Evolutionary conservation across 1,139 yeast genomes (phyloP).

Genomic region (Lodderomyces jiufengensis): DNA sequence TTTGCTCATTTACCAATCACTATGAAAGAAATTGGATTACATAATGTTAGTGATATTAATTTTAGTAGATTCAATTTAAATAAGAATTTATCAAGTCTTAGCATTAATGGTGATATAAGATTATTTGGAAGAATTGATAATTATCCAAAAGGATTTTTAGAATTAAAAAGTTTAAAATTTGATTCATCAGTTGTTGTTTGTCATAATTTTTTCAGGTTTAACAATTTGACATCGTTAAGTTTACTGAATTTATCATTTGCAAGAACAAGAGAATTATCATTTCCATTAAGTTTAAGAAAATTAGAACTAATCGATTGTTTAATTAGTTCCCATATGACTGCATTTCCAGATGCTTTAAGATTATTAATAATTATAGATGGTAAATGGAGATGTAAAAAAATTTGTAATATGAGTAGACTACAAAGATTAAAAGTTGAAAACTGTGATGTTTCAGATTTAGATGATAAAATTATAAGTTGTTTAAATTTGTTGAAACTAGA

Average conservation of each 20-base stretch:
- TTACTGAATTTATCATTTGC: constrained; percentile 11
- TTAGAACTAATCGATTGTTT: constrained; percentile 13
- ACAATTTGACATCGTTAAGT: constrained; percentile 8
- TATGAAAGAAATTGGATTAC: constrained; percentile 10
- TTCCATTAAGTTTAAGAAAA: constrained; percentile 9
- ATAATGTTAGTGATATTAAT: constrained; percentile 9
- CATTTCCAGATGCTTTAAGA: constrained; percentile 13
- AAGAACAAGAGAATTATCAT: constrained; percentile 10
- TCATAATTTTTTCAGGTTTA: constrained; percentile 11
- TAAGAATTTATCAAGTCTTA: constrained; percentile 9
- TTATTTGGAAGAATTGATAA: constrained; percentile 7
- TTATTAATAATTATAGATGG: constrained; percentile 10
- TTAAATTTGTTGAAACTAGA: constrained; percentile 10
- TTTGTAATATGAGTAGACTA: constrained; percentile 10
- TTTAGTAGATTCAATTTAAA: constrained; percentile 13
- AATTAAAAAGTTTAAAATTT: constrained; percentile 11
- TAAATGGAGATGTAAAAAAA: constrained; percentile 12
- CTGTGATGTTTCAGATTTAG: constrained; percentile 13
- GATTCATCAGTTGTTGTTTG: constrained; percentile 10
- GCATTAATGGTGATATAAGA: constrained; percentile 10
- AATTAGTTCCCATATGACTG: constrained; percentile 11
- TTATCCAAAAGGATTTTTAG: constrained; percentile 11
- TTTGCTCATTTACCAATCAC: constrained; percentile 12
- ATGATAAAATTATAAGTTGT: constrained; percentile 10
- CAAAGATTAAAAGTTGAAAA: constrained; percentile 9